These are phyloP conservation scores for Phylloporus rhodoxanthus DNA, from an alignment of 768 basidiomycete species.

Conservation along the genomic window DNA sequence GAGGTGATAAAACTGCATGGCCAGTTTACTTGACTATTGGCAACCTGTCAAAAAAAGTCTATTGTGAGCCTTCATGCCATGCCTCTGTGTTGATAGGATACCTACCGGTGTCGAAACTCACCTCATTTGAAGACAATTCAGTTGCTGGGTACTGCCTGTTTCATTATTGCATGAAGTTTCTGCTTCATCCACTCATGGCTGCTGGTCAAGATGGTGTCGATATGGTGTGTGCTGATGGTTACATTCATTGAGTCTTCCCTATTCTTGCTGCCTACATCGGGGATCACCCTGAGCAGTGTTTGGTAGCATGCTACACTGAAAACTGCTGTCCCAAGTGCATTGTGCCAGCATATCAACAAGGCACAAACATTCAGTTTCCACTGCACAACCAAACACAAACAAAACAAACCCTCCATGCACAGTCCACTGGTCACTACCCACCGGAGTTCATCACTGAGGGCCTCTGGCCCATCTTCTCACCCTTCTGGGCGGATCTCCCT, in stretches of 20 bases:
- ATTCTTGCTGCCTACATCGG: conserved; percentile 1
- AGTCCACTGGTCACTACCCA: background rate
- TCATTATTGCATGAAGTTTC: conserved; percentile 4
- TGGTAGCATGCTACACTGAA: background rate
- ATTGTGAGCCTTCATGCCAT: background rate
- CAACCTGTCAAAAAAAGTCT: background rate
- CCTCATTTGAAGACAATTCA: background rate
- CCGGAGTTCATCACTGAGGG: background rate
- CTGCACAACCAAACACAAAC: background rate
- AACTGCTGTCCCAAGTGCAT: background rate
- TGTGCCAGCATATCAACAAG: background rate
- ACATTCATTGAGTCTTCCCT: background rate
- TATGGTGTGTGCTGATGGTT: conserved; percentile 3
- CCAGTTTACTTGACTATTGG: conserved; percentile 3
- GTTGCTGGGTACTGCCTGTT: background rate
- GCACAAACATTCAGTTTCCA: background rate
- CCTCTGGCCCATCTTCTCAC: background rate
- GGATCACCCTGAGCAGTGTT: conserved; percentile 1
- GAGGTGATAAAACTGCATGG: conserved; percentile 1
- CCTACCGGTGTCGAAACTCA: background rate
- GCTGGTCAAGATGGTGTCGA: background rate
- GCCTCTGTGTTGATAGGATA: background rate
- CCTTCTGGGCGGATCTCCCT: conserved; percentile 1
- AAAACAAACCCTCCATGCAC: background rate
- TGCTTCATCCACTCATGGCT: background rate